Base-by-base conservation (phyloP, 495 filamentous ascomycete genomes). In the Hypoxylon perforatum region DNA sequence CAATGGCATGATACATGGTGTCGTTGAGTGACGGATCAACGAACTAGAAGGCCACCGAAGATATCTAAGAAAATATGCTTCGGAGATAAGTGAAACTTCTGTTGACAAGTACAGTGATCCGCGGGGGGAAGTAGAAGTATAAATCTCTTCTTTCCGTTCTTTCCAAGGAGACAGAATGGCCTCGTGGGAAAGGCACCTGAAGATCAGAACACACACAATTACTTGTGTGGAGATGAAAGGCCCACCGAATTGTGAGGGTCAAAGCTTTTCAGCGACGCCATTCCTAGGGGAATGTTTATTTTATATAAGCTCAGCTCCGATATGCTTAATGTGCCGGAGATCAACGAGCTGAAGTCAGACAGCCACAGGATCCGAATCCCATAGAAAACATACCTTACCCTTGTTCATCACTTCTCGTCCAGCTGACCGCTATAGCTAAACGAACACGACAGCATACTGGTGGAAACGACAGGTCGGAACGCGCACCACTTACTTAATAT, bases 1-100 rank as follows among this genome's bases (percentile, higher is more conserved):
- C 49, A 46, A 71, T 19, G 36, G 35, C 21, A 25, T 48, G 55
- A 60, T 64, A 65, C 70, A 75, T 73, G 49, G 45, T 66, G 67
- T 50, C 39, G n/a, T 38, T 45, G 39, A 30, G 36, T 42, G 12
- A 33, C 19, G 33, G n/a, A 22, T 39, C 21, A 19, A 44, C 1
- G 35, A 19, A 44, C 25, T 35, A 17, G 18, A 25, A 19, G 18
- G 42, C n/a, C 25, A 28, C 3, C 8, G 25, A 28, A n/a, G n/a
- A 28, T 28, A 28, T 28, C 3, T 28, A 28, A 28, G 8, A 28
- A 8, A 3, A 3, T 28, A 3, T 28, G 25, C 25, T 28, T 28
- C 8, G 25, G 8, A 28, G 46, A 46, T n/a, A 41, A 10, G n/a
- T 28, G 25, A n/a, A 28, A 9, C 36, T 44, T 52, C 21, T 12